These are phyloP conservation scores for Halenospora varia DNA, from an alignment of 495 filamentous ascomycete genomes.

Conservation along the genomic window DNA sequence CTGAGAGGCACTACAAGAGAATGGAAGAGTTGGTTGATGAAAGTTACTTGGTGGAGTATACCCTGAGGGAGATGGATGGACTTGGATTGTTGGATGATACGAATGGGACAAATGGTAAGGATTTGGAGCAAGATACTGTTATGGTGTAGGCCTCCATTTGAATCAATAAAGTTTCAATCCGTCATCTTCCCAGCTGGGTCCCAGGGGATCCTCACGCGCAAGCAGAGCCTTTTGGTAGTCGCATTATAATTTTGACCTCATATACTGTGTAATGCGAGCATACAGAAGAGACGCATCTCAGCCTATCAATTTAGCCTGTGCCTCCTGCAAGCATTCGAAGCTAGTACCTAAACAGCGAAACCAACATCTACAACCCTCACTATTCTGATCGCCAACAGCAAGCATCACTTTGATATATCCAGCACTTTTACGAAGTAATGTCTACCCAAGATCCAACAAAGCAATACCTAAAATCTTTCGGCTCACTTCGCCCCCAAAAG, in stretches of 20 bases:
- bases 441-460: background rate
- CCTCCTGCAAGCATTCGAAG: too few species aligned
- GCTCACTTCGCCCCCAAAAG: background rate
- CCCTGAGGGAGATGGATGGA: slow-evolving; percentile 79
- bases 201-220: background rate
- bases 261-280: too few species aligned
- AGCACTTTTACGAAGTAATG: background rate
- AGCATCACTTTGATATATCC: background rate
- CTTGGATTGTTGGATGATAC: slow-evolving; percentile 17
- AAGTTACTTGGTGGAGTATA: slow-evolving; percentile 90
- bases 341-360: too few species aligned
- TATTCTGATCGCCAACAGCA: background rate
- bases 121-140: slow-evolving; percentile 16
- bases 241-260: too few species aligned
- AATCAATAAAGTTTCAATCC: background rate
- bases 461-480: background rate
- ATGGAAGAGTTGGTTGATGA: slow-evolving; percentile 90
- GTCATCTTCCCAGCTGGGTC: too few species aligned
- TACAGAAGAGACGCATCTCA: too few species aligned
- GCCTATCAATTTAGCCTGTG: too few species aligned
- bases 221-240: too few species aligned
- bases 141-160: slow-evolving; percentile 7
- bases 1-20: slow-evolving; percentile 83
- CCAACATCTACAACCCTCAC: too few species aligned
- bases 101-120: background rate